phyloP scores from a whole-genome alignment of 345 rosid species.

The Abelmoschus esculentus region DNA sequence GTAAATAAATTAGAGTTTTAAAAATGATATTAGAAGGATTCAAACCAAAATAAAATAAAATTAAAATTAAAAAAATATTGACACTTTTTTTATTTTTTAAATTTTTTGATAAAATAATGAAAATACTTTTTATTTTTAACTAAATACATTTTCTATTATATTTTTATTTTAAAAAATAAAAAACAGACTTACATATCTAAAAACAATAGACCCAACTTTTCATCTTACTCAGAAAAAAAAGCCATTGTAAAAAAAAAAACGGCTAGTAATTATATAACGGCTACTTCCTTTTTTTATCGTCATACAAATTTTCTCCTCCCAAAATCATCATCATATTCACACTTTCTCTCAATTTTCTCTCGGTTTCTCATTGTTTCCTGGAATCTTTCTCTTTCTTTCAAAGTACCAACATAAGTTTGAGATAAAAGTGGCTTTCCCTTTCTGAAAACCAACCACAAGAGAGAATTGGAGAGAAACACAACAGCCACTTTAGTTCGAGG shows the following conservation, averaged over 20 bases:
- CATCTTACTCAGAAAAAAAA: not conserved
- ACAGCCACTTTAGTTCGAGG: no score
- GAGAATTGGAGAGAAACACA: not conserved
- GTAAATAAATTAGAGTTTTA: no score
- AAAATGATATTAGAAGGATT: no score
- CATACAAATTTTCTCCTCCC: not conserved
- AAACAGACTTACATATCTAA: no score
- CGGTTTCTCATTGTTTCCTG: not conserved
- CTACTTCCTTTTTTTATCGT: not conserved
- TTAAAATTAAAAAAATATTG: no score
- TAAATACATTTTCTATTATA: no score
- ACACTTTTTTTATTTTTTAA: no score
- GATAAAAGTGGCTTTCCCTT: not conserved
- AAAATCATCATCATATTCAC: not conserved
- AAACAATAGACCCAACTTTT: no score
- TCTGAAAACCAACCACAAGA: not conserved
- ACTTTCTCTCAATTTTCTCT: not conserved
- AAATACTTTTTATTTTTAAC: no score
- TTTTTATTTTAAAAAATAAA: no score
- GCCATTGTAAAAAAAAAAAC: not conserved
- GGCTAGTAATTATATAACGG: slow-evolving; percentile 17
- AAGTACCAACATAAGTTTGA: not conserved
- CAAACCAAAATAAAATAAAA: no score
- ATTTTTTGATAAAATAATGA: no score
- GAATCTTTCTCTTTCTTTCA: not conserved